phyloP scores from a whole-genome alignment of 306 rosid species.

The Clitoria ternatea region DNA sequence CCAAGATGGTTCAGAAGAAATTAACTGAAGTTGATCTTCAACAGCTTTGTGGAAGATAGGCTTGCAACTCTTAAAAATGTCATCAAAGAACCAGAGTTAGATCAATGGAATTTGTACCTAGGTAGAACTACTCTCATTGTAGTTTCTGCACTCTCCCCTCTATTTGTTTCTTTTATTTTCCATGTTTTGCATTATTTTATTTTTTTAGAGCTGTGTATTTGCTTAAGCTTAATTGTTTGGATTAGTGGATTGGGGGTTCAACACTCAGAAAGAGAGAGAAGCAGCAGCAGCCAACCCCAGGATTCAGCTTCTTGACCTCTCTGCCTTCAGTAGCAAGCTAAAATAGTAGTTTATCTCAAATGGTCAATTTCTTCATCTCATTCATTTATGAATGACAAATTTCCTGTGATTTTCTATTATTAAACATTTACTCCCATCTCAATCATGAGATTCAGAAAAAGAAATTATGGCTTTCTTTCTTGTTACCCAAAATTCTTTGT shows the following conservation, averaged over 20 bases:
- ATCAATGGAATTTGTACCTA: slow-evolving; percentile 74
- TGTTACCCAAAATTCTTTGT: too few relatives aligned
- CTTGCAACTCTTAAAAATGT: slow-evolving; percentile 79
- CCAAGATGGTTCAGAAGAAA: slow-evolving; percentile 14
- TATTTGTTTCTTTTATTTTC: background rate
- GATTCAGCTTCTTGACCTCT: slow-evolving; percentile 55
- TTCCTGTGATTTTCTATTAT: background rate
- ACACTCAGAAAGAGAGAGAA: slow-evolving; percentile 78
- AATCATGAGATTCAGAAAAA: background rate
- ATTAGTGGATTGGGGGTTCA: slow-evolving; percentile 84
- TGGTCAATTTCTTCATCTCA: slow-evolving; percentile 6
- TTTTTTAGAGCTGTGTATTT: background rate
- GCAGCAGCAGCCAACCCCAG: slow-evolving; percentile 70
- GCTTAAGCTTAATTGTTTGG: slow-evolving; percentile 18
- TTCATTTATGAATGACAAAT: background rate
- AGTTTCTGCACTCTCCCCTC: background rate
- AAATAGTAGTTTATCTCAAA: slow-evolving; percentile 32
- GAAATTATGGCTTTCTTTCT: background rate
- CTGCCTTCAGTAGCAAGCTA: slow-evolving; percentile 67
- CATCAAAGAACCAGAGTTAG: slow-evolving; percentile 80
- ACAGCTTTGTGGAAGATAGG: slow-evolving; percentile 89
- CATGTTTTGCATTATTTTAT: background rate
- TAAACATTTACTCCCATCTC: background rate
- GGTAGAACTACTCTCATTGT: slow-evolving; percentile 39
- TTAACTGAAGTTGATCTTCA: slow-evolving; percentile 9